phyloP scores from a whole-genome alignment of 345 rosid genomes.

The Erucastrum elatum region DNA sequence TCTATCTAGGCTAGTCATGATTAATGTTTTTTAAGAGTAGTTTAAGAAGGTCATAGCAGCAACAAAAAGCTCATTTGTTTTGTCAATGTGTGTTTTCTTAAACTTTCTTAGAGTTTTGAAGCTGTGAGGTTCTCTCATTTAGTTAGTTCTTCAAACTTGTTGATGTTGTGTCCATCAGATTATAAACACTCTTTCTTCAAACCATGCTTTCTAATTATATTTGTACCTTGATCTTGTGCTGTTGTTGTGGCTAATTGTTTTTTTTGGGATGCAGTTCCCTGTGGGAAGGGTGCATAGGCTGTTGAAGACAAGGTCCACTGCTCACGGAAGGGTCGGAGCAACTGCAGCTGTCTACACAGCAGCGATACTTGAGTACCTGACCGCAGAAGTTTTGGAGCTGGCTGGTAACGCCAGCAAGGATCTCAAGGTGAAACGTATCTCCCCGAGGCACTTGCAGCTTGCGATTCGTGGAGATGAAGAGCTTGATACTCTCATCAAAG shows the following conservation, averaged over 20 bases:
- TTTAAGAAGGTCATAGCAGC: background rate
- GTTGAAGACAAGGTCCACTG: no score
- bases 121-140: background rate
- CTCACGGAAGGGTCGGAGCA: no score
- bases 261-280: no score
- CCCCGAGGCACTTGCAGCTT: no score
- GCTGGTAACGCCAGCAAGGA: no score
- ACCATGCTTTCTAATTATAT: background rate
- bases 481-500: no score
- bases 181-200: background rate
- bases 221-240: background rate
- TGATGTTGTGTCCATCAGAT: background rate
- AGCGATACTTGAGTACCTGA: no score
- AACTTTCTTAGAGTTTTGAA: background rate
- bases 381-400: no score
- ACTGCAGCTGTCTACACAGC: no score
- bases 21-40: background rate
- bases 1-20: background rate
- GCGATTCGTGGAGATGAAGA: no score
- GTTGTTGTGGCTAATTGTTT: background rate
- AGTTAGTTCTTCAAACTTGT: background rate
- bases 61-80: background rate
- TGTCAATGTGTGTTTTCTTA: background rate
- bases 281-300: no score
- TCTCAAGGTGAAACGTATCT: no score